A percentile compares a stretch with the other conserved stretches of the same genome.
These are phyloP conservation scores for Plasmodium vivax DNA, from an alignment of 169 alveolate genomes.

Conservation along the genomic window DNA sequence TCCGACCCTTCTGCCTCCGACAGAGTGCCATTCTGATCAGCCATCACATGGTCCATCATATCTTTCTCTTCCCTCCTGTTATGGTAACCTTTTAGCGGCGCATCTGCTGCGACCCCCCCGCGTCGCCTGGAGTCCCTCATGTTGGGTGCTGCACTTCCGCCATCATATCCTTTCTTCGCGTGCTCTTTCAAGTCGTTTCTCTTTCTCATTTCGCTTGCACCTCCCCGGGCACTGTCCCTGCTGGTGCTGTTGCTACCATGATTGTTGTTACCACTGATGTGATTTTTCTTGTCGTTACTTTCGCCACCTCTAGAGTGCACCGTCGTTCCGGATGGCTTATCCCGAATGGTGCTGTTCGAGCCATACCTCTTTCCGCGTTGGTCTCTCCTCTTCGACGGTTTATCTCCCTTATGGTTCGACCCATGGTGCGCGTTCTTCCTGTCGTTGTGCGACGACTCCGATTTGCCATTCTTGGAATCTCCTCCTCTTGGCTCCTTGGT, in stretches of 20 bases:
- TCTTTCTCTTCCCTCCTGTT: neutral
- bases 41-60: neutral
- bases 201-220: slow-evolving; percentile 10
- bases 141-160: neutral
- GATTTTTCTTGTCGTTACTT: neutral
- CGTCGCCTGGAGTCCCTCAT: slow-evolving; percentile 3
- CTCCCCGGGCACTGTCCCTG: neutral
- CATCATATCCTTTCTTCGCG: neutral
- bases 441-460: neutral
- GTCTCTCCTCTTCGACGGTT: neutral
- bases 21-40: neutral
- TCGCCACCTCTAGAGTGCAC: neutral
- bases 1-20: neutral
- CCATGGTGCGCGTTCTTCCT: neutral
- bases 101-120: neutral
- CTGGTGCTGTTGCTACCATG: neutral
- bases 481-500: neutral
- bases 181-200: slow-evolving; percentile 19
- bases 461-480: neutral
- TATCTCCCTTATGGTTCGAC: neutral
- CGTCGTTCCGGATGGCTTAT: neutral
- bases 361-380: neutral
- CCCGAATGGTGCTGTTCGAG: neutral
- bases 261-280: neutral
- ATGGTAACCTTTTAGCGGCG: neutral